A percentile compares a stretch with the other conserved stretches of the same genome.
Conservation (phyloP, 371 early-diverging fungal species). For the Umbelopsis sp. region DNA sequence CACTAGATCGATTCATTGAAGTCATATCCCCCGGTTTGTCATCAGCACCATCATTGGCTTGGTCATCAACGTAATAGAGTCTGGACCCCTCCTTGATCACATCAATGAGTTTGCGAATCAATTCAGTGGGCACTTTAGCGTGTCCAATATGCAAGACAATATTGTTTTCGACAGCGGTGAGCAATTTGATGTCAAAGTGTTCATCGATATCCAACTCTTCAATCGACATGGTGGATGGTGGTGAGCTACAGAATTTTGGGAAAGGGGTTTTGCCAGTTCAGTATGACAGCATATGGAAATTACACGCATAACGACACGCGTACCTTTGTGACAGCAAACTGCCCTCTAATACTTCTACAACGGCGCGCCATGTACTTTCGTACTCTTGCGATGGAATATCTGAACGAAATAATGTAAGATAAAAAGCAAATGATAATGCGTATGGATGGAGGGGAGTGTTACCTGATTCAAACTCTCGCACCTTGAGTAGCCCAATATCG, state of each 20-base stretch:
- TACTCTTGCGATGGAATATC: slow-evolving; percentile 65
- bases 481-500: slow-evolving; percentile 58
- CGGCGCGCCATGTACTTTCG: slow-evolving; percentile 65
- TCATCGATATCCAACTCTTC: slow-evolving; percentile 79
- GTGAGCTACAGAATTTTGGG: slow-evolving; percentile 38
- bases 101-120: slow-evolving; percentile 58
- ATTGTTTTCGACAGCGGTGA: slow-evolving; percentile 68
- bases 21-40: slow-evolving; percentile 23
- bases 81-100: slow-evolving; percentile 62
- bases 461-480: slow-evolving; percentile 66
- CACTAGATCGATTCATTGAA: slow-evolving; percentile 35
- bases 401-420: slow-evolving; percentile 19
- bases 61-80: slow-evolving; percentile 51
- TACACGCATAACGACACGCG: background rate
- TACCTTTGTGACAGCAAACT: slow-evolving; percentile 75
- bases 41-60: slow-evolving; percentile 21
- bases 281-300: background rate
- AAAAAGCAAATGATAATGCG: background rate
- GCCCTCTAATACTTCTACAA: slow-evolving; percentile 73
- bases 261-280: background rate
- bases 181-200: slow-evolving; percentile 76
- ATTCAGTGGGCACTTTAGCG: slow-evolving; percentile 63
- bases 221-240: slow-evolving; percentile 61
- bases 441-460: slow-evolving; percentile 16
- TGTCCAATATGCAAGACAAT: slow-evolving; percentile 72